These are phyloP conservation scores for Plantago coronopus DNA, from an alignment of 305 asterid genomes.

Conservation along the genomic window DNA sequence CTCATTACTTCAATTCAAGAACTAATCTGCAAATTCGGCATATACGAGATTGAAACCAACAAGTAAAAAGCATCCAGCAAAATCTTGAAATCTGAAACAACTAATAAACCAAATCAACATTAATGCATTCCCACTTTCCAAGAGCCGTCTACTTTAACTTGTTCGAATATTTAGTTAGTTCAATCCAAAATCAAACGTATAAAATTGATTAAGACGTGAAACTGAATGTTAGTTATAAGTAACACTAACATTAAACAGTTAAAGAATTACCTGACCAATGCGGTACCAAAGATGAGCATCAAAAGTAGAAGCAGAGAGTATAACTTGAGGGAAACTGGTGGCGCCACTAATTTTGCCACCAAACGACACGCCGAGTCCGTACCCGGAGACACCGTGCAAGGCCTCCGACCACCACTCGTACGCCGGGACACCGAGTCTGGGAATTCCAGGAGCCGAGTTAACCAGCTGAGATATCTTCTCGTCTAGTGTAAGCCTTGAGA, in stretches of 20 bases:
- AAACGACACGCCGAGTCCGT: slow-evolving; percentile 54
- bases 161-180: too few species aligned
- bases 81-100: not conserved
- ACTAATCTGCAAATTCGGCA: too few species aligned
- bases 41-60: too few species aligned
- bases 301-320: slow-evolving; percentile 72
- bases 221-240: too few species aligned
- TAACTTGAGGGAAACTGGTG: slow-evolving; percentile 82
- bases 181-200: too few species aligned
- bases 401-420: slow-evolving; percentile 96
- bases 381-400: slow-evolving; percentile 68
- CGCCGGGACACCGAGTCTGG: slow-evolving; percentile 70
- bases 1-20: too few species aligned
- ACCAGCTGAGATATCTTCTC: slow-evolving; percentile 73
- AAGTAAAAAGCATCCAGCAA: not conserved
- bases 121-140: too few species aligned
- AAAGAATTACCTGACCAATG: slow-evolving; percentile 54
- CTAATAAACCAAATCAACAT: not conserved
- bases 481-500: slow-evolving; percentile 59
- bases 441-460: slow-evolving; percentile 57
- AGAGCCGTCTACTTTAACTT: too few species aligned
- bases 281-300: slow-evolving; percentile 78
- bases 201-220: too few species aligned
- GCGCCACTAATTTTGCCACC: slow-evolving; percentile 41
- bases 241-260: not conserved